A percentile compares a stretch with the other conserved stretches of the same genome.
These are phyloP conservation scores for Tylopilus subfusipes DNA, from an alignment of 768 basidiomycete species.

Conservation along the genomic window DNA sequence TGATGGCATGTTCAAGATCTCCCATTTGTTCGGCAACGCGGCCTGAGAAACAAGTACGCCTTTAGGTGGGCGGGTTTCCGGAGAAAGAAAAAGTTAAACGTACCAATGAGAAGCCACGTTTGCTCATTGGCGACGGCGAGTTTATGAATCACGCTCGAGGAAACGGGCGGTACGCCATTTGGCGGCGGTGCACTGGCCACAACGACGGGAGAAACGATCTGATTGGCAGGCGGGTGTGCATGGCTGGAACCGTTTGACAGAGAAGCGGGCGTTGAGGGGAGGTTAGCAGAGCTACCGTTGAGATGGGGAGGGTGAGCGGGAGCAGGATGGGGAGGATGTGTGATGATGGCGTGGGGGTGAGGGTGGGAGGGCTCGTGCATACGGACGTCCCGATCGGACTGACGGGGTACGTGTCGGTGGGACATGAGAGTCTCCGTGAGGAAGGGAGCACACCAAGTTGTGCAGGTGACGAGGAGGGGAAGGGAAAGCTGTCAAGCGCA, in stretches of 20 bases:
- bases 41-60: slow-evolving; percentile 48
- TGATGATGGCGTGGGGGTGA: slow-evolving; percentile 41
- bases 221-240: slow-evolving; percentile 32
- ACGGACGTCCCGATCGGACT: slow-evolving; percentile 56
- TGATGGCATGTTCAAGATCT: slow-evolving; percentile 88
- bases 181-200: slow-evolving; percentile 32
- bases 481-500: slow-evolving; percentile 43
- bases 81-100: slow-evolving; percentile 6
- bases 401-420: slow-evolving; percentile 58
- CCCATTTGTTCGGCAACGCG: slow-evolving; percentile 94
- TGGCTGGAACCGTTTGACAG: slow-evolving; percentile 43
- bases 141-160: slow-evolving; percentile 60
- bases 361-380: slow-evolving; percentile 54
- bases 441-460: slow-evolving; percentile 23
- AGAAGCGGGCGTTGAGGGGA: slow-evolving; percentile 44
- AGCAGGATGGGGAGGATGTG: slow-evolving; percentile 38
- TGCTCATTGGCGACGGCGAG: slow-evolving; percentile 86
- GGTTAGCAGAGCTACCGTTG: slow-evolving; percentile 45
- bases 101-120: slow-evolving; percentile 93
- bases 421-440: slow-evolving; percentile 47
- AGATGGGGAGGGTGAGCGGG: slow-evolving; percentile 43
- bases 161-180: slow-evolving; percentile 21
- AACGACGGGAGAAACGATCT: slow-evolving; percentile 48
- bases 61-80: slow-evolving; percentile 11
- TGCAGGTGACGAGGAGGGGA: slow-evolving; percentile 41